phyloP scores from a whole-genome alignment of 768 basidiomycete species.

The Suillus weaverae region DNA sequence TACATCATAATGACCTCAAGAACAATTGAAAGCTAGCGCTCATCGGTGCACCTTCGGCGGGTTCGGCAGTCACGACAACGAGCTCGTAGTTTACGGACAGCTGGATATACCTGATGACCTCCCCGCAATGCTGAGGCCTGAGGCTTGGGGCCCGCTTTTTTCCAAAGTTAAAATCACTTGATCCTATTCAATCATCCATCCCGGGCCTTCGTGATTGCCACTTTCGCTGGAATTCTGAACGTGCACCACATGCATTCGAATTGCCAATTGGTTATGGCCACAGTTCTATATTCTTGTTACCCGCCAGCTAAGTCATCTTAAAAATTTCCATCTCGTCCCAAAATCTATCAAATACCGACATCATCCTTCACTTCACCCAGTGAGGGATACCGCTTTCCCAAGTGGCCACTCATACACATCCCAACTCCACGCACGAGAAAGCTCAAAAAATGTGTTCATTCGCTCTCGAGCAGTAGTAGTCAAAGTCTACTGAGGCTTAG shows the following conservation, averaged over 20 bases:
- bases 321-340: conserved; percentile 73
- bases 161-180: conserved; percentile 50
- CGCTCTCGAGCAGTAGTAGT: not conserved
- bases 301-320: conserved; percentile 78
- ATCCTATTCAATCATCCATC: conserved; percentile 63
- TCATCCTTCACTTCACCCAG: conserved; percentile 32
- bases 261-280: conserved; percentile 39
- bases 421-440: not conserved
- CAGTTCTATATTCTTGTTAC: conserved; percentile 49
- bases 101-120: too few relatives aligned
- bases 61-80: conserved; percentile 22
- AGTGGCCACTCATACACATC: not conserved
- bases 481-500: not conserved
- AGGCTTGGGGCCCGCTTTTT: conserved; percentile 49
- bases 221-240: conserved; percentile 49
- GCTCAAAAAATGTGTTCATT: not conserved
- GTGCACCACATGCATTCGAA: conserved; percentile 64
- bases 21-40: too few relatives aligned
- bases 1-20: too few relatives aligned
- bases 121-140: conserved; percentile 39
- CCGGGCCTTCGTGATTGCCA: conserved; percentile 39
- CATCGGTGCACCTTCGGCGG: too few relatives aligned
- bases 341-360: conserved; percentile 69
- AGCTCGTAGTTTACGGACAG: too few relatives aligned
- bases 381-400: not conserved